Base-by-base conservation (phyloP, 2,329 filamentous ascomycete genomes). In the Exutisphaerella laricina region DNA sequence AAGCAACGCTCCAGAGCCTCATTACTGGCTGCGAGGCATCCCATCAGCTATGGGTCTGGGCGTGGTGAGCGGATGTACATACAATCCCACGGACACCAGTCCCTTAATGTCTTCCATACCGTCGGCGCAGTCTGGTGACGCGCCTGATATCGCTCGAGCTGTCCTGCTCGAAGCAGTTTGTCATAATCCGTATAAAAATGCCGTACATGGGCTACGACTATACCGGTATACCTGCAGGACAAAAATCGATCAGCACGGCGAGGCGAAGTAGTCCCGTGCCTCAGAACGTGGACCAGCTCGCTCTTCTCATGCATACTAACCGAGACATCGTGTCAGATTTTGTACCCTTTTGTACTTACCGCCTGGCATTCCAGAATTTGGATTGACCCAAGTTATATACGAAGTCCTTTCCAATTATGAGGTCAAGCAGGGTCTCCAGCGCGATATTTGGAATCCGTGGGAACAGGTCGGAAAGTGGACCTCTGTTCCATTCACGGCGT, bases 171-270 rank as follows among this genome's bases (percentile, higher is more conserved):
- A 10, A 82, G 63, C 26, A 80, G 65, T 33, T 68, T 68, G 58
- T 82, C 79, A 58, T 82, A 82, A 39, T 78, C 66, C 39, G 76
- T 80, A 52, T 79, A 77, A 5, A 69, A 59, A 54, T 82, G 79
- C 18, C 79, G 73, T 45, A 81, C 77, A 56, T 81, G 77, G 13
- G 79, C 78, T 18, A 78, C 73, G 25, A 79, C 75, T n/a, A 62
- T 55, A 31, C 49, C 53, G 4, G 52, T 60, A 14, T 48, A 54
- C n/a, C n/a, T n/a, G n/a, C n/a, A n/a, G n/a, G n/a, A n/a, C n/a
- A n/a, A n/a, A n/a, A n/a, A n/a, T n/a, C n/a, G n/a, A n/a, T n/a
- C n/a, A n/a, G n/a, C n/a, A n/a, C n/a, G n/a, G n/a, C n/a, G n/a
- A n/a, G n/a, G n/a, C n/a, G n/a, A n/a, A n/a, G n/a, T n/a, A n/a